These are phyloP conservation scores for Ophiostoma perfectum DNA, from an alignment of 2,329 filamentous ascomycete species.

Conservation along the genomic window DNA sequence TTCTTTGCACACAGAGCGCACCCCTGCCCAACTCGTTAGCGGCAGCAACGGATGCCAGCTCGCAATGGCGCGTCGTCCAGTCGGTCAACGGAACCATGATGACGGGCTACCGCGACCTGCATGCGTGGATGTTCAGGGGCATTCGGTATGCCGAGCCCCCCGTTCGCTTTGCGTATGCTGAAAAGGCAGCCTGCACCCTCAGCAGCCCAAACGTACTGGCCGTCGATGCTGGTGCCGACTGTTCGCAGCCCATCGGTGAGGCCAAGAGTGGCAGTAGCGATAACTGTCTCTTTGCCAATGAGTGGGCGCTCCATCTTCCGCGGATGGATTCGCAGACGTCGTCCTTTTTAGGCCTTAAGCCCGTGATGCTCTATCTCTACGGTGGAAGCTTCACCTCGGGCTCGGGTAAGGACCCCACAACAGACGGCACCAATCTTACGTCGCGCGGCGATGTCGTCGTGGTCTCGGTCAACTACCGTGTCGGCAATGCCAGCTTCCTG, in stretches of 20 bases:
- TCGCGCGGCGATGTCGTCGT: slow-evolving; percentile 43
- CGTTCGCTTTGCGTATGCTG: slow-evolving; percentile 31
- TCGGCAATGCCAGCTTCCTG: slow-evolving; percentile 31
- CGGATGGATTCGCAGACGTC: slow-evolving; percentile 6
- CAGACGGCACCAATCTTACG: slow-evolving; percentile 42
- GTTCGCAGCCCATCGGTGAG: slow-evolving; percentile 32
- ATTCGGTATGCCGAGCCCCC: slow-evolving; percentile 31
- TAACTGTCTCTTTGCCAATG: slow-evolving; percentile 37
- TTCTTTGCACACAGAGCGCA: slow-evolving; percentile 33
- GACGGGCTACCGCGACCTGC: slow-evolving; percentile 34
- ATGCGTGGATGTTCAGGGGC: slow-evolving; percentile 35
- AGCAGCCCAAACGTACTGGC: slow-evolving; percentile 30
- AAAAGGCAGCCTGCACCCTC: slow-evolving; percentile 26
- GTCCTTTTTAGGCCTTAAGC: slow-evolving; percentile 32
- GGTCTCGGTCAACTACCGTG: slow-evolving; percentile 40
- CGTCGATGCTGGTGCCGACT: slow-evolving; percentile 31
- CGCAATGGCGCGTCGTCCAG: slow-evolving; percentile 30
- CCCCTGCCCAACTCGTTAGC: slow-evolving; percentile 28
- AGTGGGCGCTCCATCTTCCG: slow-evolving; percentile 37
- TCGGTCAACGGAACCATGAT: slow-evolving; percentile 28
- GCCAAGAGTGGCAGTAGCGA: slow-evolving; percentile 31
- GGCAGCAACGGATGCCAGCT: slow-evolving; percentile 26
- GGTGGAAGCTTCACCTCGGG: slow-evolving; percentile 40
- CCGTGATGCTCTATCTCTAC: slow-evolving; percentile 45
- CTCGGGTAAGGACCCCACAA: slow-evolving; percentile 40